phyloP scores from a whole-genome alignment of 192 early-diverging fungal genomes.

The Backusella sp. region DNA sequence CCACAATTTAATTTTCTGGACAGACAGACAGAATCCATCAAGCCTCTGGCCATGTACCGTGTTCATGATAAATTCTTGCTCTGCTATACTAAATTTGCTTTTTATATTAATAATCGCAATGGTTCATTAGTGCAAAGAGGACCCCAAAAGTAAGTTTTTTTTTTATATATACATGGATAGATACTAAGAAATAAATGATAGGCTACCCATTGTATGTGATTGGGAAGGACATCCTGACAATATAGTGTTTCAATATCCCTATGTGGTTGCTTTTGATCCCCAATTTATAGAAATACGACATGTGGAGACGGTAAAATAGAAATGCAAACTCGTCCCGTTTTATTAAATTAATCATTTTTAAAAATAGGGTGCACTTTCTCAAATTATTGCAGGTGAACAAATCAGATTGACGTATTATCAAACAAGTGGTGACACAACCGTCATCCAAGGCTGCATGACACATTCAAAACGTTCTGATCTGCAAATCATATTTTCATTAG shows the following conservation, averaged over 20 bases:
- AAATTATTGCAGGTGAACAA: conserved; percentile 58
- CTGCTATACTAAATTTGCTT: conserved; percentile 93
- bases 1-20: conserved; percentile 78
- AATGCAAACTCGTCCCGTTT: background rate
- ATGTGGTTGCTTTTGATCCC: conserved; percentile 86
- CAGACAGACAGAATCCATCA: conserved; percentile 63
- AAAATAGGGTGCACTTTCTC: conserved; percentile 51
- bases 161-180: background rate
- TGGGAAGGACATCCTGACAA: conserved; percentile 37
- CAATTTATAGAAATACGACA: conserved; percentile 89
- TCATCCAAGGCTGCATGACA: conserved; percentile 36
- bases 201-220: conserved; percentile 30
- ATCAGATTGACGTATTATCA: conserved; percentile 43
- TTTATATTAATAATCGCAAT: conserved; percentile 82
- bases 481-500: conserved; percentile 19
- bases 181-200: background rate
- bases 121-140: conserved; percentile 49
- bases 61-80: conserved; percentile 76
- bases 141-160: conserved; percentile 58
- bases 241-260: conserved; percentile 74
- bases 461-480: conserved; percentile 22
- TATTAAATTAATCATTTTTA: background rate
- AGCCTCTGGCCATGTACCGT: conserved; percentile 85
- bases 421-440: conserved; percentile 5
- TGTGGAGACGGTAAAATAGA: conserved; percentile 59